Base-by-base conservation (phyloP, 2,329 filamentous ascomycete genomes). In the Stenocarpella maydis region DNA sequence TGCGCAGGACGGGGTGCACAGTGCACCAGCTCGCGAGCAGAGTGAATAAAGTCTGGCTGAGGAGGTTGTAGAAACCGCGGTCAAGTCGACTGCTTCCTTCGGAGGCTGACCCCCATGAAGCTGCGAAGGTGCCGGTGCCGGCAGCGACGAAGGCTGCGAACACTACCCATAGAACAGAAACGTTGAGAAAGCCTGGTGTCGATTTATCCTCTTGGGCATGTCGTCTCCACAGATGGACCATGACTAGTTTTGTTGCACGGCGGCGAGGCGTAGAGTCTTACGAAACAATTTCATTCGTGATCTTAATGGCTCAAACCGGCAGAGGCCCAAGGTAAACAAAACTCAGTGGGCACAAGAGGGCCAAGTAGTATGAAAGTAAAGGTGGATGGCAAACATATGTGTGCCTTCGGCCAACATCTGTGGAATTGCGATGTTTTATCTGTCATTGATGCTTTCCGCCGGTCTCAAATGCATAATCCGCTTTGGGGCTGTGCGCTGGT, bases 1-100 rank as follows among this genome's bases (percentile, higher is more conserved):
- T 26, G 74, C 72, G 0, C 14, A 61, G 28, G 17, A 61, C 39
- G 10, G 58, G 58, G 19, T 47, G 41, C 4, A 61, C 28, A 2
- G 58, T 61, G 26, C 58, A 61, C 41, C 43, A 61, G 24, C 58
- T 61, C 1, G 58, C 58, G 19, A 61, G 41, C 19, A 61, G 19
- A 0, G 58, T 61, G 19, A 61, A 28, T 7, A 47, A 31, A 6
- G 26, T 37, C 26, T 61, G 58, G 24, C 58, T 61, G 14, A 61
- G 58, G 12, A 61, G 58, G 19, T 24, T 61, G 58, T 34, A 61
- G 41, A 61, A 61, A 14, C 26, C 41, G n/a, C 41, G 21, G 58
- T 61, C 58, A 9, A 61, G 12, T n/a, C 15, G 21, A 14, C 2
- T 15, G n/a, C 6, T 19, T 21, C 31, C 31, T 9, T 4, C 31